These are phyloP conservation scores for Eimeria zaria DNA, from an alignment of 169 alveolate species.

Conservation along the genomic window DNA sequence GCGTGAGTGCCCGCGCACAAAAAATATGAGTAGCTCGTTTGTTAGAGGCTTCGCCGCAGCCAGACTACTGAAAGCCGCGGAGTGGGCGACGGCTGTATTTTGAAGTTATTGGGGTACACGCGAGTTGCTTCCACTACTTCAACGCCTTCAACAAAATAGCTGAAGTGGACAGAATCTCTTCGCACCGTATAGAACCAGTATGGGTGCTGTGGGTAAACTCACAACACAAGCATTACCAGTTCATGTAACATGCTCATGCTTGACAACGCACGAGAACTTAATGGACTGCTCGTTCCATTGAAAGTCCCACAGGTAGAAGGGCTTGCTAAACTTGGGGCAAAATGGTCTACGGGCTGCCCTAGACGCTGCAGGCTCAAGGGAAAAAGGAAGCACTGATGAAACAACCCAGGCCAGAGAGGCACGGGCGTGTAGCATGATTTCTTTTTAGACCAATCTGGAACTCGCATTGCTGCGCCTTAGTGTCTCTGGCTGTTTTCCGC, in stretches of 20 bases:
- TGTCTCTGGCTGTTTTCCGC: background rate
- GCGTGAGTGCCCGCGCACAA: background rate
- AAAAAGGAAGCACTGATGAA: background rate
- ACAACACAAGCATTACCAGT: background rate
- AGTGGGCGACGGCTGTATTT: background rate
- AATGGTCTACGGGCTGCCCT: background rate
- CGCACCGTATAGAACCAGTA: background rate
- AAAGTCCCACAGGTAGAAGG: background rate
- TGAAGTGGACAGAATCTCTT: background rate
- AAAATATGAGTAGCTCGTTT: background rate
- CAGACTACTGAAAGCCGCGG: background rate
- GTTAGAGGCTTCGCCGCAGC: background rate
- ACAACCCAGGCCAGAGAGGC: background rate
- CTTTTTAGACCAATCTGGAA: background rate
- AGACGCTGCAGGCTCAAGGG: background rate
- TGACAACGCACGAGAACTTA: background rate
- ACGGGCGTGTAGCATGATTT: background rate
- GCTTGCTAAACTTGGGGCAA: background rate
- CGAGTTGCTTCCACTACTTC: background rate
- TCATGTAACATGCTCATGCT: background rate
- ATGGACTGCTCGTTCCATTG: background rate
- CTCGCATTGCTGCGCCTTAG: background rate
- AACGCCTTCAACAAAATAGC: background rate
- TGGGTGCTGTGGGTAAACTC: background rate
- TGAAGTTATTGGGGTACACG: background rate